Evolutionary conservation across 2,329 filamentous ascomycete species (phyloP).

Genomic region (Aspergillus sergii): DNA sequence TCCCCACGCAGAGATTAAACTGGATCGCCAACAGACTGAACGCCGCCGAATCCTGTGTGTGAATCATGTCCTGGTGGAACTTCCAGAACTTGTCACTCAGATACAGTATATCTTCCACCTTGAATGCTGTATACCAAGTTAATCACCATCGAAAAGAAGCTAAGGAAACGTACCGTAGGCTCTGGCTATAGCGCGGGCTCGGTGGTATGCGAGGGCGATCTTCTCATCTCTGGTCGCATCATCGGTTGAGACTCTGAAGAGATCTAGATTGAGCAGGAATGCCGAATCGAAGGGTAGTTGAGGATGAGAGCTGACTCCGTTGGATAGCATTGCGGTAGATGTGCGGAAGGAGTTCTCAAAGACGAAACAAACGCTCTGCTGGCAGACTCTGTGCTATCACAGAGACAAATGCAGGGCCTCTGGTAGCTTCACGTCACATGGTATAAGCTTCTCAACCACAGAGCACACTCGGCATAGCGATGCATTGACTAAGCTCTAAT

Average conservation of each 20-base stretch:
- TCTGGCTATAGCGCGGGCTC: slow-evolving; percentile 8
- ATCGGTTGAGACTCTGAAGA: slow-evolving; percentile 4
- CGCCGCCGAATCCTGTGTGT: slow-evolving; percentile 1
- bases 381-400: too few species aligned
- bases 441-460: too few species aligned
- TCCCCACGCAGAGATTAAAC: slow-evolving; percentile 24
- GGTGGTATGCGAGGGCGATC: slow-evolving; percentile 7
- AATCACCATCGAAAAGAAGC: rapidly evolving
- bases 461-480: too few species aligned
- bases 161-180: not conserved
- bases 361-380: too few species aligned
- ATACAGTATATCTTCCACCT: not conserved
- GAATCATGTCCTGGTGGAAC: slow-evolving; percentile 5
- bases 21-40: slow-evolving; percentile 22
- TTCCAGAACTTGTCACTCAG: slow-evolving; percentile 8
- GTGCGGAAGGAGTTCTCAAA: too few species aligned
- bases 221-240: not conserved
- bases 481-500: too few species aligned
- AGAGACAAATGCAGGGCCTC: too few species aligned
- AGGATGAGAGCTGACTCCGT: too few species aligned
- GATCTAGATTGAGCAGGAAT: not conserved
- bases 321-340: too few species aligned
- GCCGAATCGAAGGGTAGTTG: not conserved
- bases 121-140: not conserved
- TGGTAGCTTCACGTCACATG: too few species aligned